Base-by-base conservation (phyloP, 257 asterid species). In the Gardenia jasminoides region DNA sequence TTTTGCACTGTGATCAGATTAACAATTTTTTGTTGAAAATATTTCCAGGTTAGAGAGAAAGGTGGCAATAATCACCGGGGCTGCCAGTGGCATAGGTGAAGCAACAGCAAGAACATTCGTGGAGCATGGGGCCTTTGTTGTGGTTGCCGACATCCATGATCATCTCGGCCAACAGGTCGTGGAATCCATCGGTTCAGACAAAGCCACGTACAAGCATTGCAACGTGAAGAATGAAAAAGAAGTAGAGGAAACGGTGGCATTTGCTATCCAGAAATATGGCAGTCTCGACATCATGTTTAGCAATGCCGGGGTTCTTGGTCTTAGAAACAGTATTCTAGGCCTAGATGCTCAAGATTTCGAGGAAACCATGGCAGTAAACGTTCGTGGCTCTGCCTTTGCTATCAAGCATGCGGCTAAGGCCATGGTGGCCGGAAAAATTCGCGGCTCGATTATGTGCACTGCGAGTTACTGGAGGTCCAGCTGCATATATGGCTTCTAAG, bases 31-130 rank as follows among this genome's bases (percentile, higher is more conserved):
- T 54, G 1, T 8, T 19, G 19, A 54, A 17, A 54, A 6, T 9
- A 19, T 19, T 54, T 54, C 20, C n/a, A 54, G 61, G 24, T 54
- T 54, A 7, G 8, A 54, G 61, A 24, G 61, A 2, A 54, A 17
- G 61, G 7, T 54, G 19, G n/a, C 61, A 54, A 19, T 19, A 19
- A 54, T 54, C 61, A 54, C 61, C 4, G 61, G 54, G 22, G 80
- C 67, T 26, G 75, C 80, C 10, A 77, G 80, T 39, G 80, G 76
- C 8, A 77, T 77, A 8, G 75, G 80, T 24, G 80, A 77, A 67
- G 76, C 80, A 67, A 4, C 76, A 9, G 75, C 58, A 6, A 47
- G 80, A 31, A 33, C 67, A 64, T 77, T 77, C 75, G 56, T 48
- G 6, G 67, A 24, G 59, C 75, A 50, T 24, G 80, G 80, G 4